A percentile compares a stretch with the other conserved stretches of the same genome.
Conservation (phyloP, 2,329 filamentous ascomycete species). For the Penicillium griseofulvum region DNA sequence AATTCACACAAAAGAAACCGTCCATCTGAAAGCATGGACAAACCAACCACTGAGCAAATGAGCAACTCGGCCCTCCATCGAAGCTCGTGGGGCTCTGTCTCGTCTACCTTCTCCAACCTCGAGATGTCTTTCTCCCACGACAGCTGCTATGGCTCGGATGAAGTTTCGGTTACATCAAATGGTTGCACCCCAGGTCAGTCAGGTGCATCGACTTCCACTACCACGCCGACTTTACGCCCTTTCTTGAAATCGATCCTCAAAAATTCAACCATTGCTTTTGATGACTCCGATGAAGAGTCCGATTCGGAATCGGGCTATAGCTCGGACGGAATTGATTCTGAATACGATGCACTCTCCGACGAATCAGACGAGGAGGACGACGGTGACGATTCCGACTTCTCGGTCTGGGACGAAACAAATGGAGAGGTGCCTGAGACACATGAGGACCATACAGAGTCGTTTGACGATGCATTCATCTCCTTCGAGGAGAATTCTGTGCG, state of each 20-base stretch:
- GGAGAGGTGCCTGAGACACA: constrained; percentile 28
- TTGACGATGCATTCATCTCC: constrained; percentile 39
- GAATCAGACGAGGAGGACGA: constrained; percentile 29
- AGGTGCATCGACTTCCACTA: constrained; percentile 19
- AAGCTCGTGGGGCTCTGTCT: constrained; percentile 39
- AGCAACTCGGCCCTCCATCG: constrained; percentile 24
- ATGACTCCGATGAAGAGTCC: constrained; percentile 22
- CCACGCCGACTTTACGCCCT: constrained; percentile 24
- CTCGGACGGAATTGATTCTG: constrained; percentile 33
- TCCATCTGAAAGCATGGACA: constrained; percentile 3
- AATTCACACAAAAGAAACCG: background rate
- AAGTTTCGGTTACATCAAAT: constrained; percentile 35
- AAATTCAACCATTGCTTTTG: constrained; percentile 27
- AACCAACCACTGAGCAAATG: constrained; percentile 23
- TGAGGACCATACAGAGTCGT: constrained; percentile 32
- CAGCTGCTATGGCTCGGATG: constrained; percentile 42
- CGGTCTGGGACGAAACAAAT: constrained; percentile 29
- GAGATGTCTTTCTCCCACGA: constrained; percentile 40
- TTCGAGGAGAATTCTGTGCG: constrained; percentile 36
- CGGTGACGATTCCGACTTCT: constrained; percentile 31
- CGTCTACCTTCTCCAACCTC: constrained; percentile 36
- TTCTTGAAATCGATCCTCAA: constrained; percentile 37
- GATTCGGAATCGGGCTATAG: constrained; percentile 41
- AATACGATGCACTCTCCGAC: constrained; percentile 26
- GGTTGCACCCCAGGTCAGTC: constrained; percentile 25